These are phyloP conservation scores for Cladosporium phlei DNA, from an alignment of 2,329 filamentous ascomycete species.

Conservation along the genomic window DNA sequence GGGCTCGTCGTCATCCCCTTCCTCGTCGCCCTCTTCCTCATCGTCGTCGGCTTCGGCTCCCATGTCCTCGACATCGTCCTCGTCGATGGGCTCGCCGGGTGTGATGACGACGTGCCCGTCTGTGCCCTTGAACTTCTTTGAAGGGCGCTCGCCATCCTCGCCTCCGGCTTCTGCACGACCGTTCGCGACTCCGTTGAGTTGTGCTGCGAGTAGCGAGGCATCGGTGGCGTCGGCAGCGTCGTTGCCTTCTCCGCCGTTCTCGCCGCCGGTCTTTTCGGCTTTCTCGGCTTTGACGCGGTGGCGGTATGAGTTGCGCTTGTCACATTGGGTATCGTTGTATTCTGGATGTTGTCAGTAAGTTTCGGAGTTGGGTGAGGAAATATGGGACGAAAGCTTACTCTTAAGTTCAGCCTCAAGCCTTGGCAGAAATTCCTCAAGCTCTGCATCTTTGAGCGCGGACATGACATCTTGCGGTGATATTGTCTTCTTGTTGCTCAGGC, in stretches of 20 bases:
- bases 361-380: background rate
- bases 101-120: constrained; percentile 30
- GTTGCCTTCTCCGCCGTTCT: constrained; percentile 28
- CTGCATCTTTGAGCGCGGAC: constrained; percentile 69
- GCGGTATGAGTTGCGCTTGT: constrained; percentile 69
- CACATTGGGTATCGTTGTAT: constrained; percentile 67
- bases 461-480: constrained; percentile 72
- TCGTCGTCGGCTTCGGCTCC: constrained; percentile 44
- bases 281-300: constrained; percentile 66
- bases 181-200: constrained; percentile 16
- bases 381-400: constrained; percentile 48
- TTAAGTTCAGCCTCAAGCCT: constrained; percentile 70
- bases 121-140: constrained; percentile 48
- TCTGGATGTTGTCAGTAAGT: constrained; percentile 41
- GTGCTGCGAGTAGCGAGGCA: constrained; percentile 18
- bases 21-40: constrained; percentile 40
- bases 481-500: constrained; percentile 67
- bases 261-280: constrained; percentile 23
- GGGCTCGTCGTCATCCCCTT: constrained; percentile 54
- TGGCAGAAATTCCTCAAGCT: constrained; percentile 67
- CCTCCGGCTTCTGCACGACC: constrained; percentile 26
- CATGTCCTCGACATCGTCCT: constrained; percentile 52
- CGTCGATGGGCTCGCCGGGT: constrained; percentile 31
- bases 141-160: constrained; percentile 44
- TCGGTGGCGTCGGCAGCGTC: constrained; percentile 25